phyloP scores from a whole-genome alignment of 176 grass and related monocot genomes.

The Bothriochloa decipiens region DNA sequence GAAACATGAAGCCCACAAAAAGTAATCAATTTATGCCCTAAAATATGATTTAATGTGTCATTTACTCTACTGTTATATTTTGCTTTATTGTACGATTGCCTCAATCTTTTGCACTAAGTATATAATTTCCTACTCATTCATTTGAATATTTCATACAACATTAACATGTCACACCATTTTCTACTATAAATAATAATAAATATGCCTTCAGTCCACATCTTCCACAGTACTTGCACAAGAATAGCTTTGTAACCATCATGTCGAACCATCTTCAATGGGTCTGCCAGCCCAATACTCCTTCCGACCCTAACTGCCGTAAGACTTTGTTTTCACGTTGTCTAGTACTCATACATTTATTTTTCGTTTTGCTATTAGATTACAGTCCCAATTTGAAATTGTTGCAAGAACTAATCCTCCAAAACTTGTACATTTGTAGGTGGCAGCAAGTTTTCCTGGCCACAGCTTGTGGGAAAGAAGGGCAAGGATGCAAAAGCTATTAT shows the following conservation, averaged over 20 bases:
- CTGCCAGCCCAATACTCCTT: not conserved
- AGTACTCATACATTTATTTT: not conserved
- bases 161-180: not conserved
- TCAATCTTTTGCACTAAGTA: not conserved
- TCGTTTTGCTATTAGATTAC: not conserved
- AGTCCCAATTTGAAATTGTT: not conserved
- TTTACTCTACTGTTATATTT: not conserved
- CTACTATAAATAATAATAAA: constrained; percentile 21
- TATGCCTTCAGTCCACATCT: not conserved
- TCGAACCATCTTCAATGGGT: not conserved
- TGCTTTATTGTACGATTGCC: not conserved
- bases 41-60: not conserved
- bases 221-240: not conserved
- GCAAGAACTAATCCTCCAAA: not conserved
- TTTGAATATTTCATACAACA: not conserved
- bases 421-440: not conserved
- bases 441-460: constrained; percentile 13
- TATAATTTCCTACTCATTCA: not conserved
- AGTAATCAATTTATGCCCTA: not conserved
- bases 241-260: constrained; percentile 8
- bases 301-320: not conserved
- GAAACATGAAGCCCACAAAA: not conserved
- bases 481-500: constrained; percentile 19
- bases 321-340: not conserved
- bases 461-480: constrained; percentile 45